A percentile compares a stretch with the other conserved stretches of the same genome.
These are phyloP conservation scores for Hibiscus tridactylites DNA, from an alignment of 345 rosid species.

Conservation along the genomic window DNA sequence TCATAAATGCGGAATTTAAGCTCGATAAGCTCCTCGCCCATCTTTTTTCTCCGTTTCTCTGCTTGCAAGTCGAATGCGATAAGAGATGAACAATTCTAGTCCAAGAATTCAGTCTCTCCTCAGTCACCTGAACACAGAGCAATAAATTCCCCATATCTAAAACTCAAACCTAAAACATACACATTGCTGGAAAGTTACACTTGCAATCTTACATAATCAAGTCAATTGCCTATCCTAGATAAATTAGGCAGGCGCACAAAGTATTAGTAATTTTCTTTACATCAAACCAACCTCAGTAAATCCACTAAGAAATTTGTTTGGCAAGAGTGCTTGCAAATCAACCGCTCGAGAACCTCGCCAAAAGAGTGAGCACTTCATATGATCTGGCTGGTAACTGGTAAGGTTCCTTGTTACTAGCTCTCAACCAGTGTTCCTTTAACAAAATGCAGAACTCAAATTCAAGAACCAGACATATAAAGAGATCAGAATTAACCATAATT, in stretches of 20 bases:
- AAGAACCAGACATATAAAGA: background rate
- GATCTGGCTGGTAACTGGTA: conserved; percentile 5
- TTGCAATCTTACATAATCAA: background rate
- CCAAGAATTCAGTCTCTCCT: conserved; percentile 14
- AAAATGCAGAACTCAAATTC: conserved; percentile 11
- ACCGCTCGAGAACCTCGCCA: conserved; percentile 18
- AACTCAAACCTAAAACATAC: background rate
- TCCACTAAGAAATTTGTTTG: conserved; percentile 8
- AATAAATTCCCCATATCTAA: background rate
- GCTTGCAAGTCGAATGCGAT: conserved; percentile 13
- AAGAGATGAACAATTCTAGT: conserved; percentile 7
- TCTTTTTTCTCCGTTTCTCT: conserved; percentile 13
- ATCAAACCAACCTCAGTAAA: conserved; percentile 20
- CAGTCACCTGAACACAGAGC: conserved; percentile 22
- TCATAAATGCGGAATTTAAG: conserved; percentile 37
- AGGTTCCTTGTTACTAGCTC: conserved; percentile 10
- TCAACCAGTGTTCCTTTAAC: conserved; percentile 7
- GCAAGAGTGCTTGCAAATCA: conserved; percentile 19
- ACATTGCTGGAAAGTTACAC: background rate
- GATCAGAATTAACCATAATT: background rate
- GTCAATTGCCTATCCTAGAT: background rate
- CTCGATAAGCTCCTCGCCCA: conserved; percentile 22
- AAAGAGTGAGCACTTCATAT: conserved; percentile 26
- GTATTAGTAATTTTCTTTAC: background rate
- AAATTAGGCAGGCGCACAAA: background rate